phyloP scores from a whole-genome alignment of 2,329 filamentous ascomycete species.

The Herpomyces periplanetae region DNA sequence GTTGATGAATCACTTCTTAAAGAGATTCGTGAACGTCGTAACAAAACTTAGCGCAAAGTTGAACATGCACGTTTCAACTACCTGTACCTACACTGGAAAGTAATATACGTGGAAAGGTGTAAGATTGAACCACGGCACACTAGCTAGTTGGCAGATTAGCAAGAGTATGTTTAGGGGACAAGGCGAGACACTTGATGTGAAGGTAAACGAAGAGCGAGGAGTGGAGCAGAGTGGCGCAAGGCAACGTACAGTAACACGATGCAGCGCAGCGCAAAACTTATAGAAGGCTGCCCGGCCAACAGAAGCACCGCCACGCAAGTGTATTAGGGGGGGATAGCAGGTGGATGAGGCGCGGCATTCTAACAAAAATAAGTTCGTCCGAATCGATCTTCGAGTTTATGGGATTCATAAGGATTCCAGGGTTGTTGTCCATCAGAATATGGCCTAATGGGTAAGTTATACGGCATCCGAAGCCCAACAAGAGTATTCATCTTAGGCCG shows the following conservation, averaged over 20 bases:
- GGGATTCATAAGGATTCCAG: slow-evolving; percentile 26
- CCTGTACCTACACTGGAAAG: background rate
- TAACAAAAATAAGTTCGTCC: slow-evolving; percentile 9
- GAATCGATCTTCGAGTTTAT: slow-evolving; percentile 21
- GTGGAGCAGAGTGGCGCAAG: too few species aligned
- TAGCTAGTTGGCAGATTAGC: background rate
- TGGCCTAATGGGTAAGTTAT: slow-evolving; percentile 27
- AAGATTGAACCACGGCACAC: background rate
- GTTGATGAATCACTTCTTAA: slow-evolving; percentile 14
- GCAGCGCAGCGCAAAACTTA: too few species aligned
- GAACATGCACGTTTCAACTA: background rate
- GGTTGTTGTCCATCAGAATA: slow-evolving; percentile 24
- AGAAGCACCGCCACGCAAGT: slow-evolving; percentile 2
- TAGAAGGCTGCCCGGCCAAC: slow-evolving; percentile 1
- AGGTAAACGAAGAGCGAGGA: too few species aligned
- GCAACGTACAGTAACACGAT: too few species aligned
- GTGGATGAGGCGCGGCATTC: too few species aligned
- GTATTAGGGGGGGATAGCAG: too few species aligned
- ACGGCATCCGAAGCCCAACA: slow-evolving; percentile 42
- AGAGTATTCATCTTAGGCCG: slow-evolving; percentile 6
- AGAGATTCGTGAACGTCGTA: background rate
- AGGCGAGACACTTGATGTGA: too few species aligned
- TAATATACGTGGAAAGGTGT: background rate
- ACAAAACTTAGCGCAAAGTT: background rate
- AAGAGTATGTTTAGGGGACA: background rate